Conservation (phyloP, 768 basidiomycete species). For the Heimioporus sp. region DNA sequence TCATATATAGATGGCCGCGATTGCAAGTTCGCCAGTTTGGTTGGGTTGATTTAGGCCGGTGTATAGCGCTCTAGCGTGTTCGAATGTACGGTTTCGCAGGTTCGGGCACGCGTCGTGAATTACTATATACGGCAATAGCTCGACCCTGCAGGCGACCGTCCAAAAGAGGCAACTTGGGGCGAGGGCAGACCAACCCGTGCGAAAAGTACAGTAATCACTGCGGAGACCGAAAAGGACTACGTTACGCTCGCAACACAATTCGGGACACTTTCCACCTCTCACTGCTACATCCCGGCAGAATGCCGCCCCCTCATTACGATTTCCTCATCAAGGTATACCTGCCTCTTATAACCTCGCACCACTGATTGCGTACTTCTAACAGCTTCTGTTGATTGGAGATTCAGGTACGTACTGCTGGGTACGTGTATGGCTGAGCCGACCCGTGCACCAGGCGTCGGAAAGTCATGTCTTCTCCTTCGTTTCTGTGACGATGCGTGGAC, state of each 20-base stretch:
- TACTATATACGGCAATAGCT: too few species aligned
- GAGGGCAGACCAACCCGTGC: too few species aligned
- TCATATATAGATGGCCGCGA: too few species aligned
- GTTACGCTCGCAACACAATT: not conserved
- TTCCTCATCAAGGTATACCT: slow-evolving; percentile 82
- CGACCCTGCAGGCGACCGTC: too few species aligned
- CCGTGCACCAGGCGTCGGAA: slow-evolving; percentile 73
- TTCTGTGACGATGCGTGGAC: slow-evolving; percentile 99
- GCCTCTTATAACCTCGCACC: slow-evolving; percentile 2
- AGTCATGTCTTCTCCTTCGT: slow-evolving; percentile 91
- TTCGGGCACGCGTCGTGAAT: too few species aligned
- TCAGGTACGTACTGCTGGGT: slow-evolving; percentile 55
- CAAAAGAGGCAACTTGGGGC: too few species aligned
- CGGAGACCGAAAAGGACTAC: slow-evolving; percentile 13
- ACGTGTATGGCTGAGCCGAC: slow-evolving; percentile 7
- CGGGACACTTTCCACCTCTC: not conserved
- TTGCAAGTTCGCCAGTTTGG: too few species aligned
- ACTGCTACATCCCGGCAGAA: slow-evolving; percentile 26
- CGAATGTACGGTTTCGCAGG: too few species aligned
- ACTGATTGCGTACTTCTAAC: slow-evolving; percentile 6
- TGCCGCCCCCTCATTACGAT: slow-evolving; percentile 96
- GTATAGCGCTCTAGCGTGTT: too few species aligned
- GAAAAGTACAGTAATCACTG: slow-evolving; percentile 11
- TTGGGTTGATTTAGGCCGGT: too few species aligned
- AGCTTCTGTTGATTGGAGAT: slow-evolving; percentile 95